phyloP scores from a whole-genome alignment of 305 asterid genomes.

The Coffea humblotiana region DNA sequence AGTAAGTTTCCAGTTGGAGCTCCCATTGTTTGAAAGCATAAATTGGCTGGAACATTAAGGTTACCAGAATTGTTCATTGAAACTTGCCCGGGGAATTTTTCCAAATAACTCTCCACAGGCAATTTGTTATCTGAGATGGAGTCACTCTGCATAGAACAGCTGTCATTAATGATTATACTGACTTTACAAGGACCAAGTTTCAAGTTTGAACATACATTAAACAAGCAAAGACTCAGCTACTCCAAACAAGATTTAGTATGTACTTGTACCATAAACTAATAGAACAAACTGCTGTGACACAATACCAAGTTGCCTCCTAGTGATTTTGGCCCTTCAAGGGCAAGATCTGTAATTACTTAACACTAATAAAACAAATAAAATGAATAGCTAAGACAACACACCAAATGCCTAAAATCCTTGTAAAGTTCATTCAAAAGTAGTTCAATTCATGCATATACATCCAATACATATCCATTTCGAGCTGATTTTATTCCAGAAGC shows the following conservation, averaged over 20 bases:
- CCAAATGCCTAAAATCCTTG: not conserved
- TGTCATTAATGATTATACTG: not conserved
- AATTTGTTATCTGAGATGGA: constrained; percentile 34
- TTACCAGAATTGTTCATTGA: constrained; percentile 18
- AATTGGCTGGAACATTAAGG: constrained; percentile 29
- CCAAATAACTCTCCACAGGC: constrained; percentile 37
- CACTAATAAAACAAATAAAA: not conserved
- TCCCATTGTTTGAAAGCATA: constrained; percentile 36
- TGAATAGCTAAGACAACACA: not conserved
- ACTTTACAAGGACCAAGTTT: not conserved
- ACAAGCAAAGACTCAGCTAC: not conserved
- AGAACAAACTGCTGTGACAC: not conserved
- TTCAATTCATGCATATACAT: not conserved
- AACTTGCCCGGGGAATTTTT: constrained; percentile 31
- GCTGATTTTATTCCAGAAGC: not conserved
- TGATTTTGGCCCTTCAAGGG: not conserved
- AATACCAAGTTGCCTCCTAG: not conserved
- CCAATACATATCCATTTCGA: not conserved
- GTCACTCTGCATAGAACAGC: constrained; percentile 44
- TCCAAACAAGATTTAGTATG: not conserved
- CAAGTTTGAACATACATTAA: not conserved
- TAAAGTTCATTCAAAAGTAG: not conserved
- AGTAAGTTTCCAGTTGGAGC: constrained; percentile 30
- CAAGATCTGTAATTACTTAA: not conserved
- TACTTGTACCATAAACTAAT: not conserved